Evolutionary conservation across 306 rosid species (phyloP).

Genomic region (Trifolium dubium): DNA sequence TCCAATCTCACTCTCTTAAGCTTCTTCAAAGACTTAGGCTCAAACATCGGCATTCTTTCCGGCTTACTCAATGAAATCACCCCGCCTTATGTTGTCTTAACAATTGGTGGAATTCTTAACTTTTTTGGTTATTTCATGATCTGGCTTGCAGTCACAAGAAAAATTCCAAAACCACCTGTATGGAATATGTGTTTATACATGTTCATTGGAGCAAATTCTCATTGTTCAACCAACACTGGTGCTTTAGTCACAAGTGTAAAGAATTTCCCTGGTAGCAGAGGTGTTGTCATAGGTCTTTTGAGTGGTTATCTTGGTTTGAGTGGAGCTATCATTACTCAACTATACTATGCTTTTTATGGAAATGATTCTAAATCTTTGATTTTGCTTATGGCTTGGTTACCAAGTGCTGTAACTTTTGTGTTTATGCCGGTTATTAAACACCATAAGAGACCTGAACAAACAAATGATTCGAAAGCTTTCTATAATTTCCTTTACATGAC

Average conservation of each 20-base stretch:
- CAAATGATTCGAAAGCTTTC: constrained; percentile 57
- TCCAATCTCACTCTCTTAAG: constrained; percentile 49
- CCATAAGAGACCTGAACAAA: constrained; percentile 38
- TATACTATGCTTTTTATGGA: constrained; percentile 57
- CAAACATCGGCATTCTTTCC: constrained; percentile 50
- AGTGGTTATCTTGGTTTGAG: constrained; percentile 48
- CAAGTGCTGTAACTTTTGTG: constrained; percentile 53
- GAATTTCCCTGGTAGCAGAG: constrained; percentile 53
- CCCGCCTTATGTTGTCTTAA: constrained; percentile 48
- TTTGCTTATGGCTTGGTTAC: constrained; percentile 74
- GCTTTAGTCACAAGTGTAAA: constrained; percentile 47
- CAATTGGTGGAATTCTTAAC: constrained; percentile 49
- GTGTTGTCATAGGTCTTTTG: constrained; percentile 48
- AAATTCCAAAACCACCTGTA: constrained; percentile 43
- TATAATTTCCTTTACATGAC: constrained; percentile 62
- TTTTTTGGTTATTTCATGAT: constrained; percentile 49
- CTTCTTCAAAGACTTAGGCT: constrained; percentile 50
- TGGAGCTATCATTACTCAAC: constrained; percentile 49
- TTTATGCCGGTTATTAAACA: constrained; percentile 53
- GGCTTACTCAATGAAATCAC: constrained; percentile 48
- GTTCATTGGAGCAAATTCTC: constrained; percentile 50
- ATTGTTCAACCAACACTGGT: constrained; percentile 54
- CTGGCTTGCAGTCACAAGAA: constrained; percentile 52
- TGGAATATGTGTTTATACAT: constrained; percentile 48
- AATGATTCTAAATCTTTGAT: constrained; percentile 57